phyloP scores from a whole-genome alignment of 257 asterid genomes.

The Paraleonurus japonicus region DNA sequence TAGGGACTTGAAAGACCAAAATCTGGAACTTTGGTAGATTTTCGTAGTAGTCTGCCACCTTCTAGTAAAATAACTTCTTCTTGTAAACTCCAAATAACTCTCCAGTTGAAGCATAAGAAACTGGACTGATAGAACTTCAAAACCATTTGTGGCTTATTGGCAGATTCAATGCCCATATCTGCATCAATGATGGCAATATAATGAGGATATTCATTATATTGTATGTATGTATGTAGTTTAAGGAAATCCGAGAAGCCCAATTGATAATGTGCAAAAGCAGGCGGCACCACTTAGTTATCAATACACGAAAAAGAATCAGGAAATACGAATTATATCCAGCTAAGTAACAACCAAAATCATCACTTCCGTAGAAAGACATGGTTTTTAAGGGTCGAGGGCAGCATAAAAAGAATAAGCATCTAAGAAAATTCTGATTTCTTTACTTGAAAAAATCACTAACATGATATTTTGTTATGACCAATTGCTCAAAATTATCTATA shows the following conservation, averaged over 20 bases:
- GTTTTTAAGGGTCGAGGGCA: not conserved
- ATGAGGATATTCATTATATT: not conserved
- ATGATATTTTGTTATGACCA: not conserved
- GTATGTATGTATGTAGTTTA: not conserved
- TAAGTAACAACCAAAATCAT: not conserved
- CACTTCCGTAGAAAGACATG: not conserved
- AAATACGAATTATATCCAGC: not conserved
- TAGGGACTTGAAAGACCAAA: no score
- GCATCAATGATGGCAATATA: not conserved
- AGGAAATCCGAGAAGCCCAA: not conserved
- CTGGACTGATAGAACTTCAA: no score
- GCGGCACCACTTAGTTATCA: not conserved
- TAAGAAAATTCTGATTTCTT: not conserved
- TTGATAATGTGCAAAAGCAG: not conserved
- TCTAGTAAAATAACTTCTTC: no score
- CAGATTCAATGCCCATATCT: no score
- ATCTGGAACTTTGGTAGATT: no score
- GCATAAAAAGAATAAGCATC: not conserved
- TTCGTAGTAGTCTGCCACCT: no score
- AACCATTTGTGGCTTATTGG: no score
- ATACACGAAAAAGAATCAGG: not conserved
- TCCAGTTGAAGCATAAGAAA: no score
- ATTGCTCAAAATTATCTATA: not conserved
- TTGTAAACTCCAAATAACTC: no score
- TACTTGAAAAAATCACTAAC: not conserved